Evolutionary conservation across 2,329 filamentous ascomycete genomes (phyloP), one percentile per base, ranked within the genome.

Genomic region (Dactylellina drechsleri): DNA sequence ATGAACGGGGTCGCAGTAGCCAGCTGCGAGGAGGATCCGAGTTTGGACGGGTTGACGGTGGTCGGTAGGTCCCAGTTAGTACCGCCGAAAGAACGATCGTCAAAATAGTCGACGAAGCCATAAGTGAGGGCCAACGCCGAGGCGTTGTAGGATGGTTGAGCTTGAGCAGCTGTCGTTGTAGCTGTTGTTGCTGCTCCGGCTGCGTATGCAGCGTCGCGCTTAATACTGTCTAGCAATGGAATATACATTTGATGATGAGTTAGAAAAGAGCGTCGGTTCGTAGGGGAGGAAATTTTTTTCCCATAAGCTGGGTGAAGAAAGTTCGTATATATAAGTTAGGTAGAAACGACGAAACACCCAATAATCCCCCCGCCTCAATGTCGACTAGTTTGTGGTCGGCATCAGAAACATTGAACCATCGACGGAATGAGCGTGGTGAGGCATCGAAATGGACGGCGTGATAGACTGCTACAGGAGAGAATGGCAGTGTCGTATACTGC

Each of bases 1-100:
- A 81, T 47, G 40, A 80, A 60, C 49, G 77, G 78, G 15, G 78
- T 77, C 20, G 78, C 78, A 62, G 64, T 68, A 56, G 71, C 70
- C 58, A 79, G 65, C 28, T 77, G 74, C 26, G 66, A 73, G 26
- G 78, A 78, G 26, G 66, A 75, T 23, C 78, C 78, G 41, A 79
- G 47, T 67, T 67, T 67, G 16, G 64, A 59, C 18, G 71, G 71
- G 31, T 64, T 68, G 23, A 60, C 45, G 26, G 23, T 66, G 23
- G 71, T 68, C 58, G 71, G 45, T 56, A 60, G 52, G 16, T 60
- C 47, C 52, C 36, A 60, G 40, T 59, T 62, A 3, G 64, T 36
- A 23, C 57, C 53, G 18, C 71, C 71, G 64, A 75, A 75, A 1
- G 71, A 68, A 16, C 47, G 43, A 57, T 75, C 71, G 45, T 75